Percentiles rank a stretch among this genome's conserved stretches.
Conservation (phyloP, 257 asterid species). For the Solanum rostratum region DNA sequence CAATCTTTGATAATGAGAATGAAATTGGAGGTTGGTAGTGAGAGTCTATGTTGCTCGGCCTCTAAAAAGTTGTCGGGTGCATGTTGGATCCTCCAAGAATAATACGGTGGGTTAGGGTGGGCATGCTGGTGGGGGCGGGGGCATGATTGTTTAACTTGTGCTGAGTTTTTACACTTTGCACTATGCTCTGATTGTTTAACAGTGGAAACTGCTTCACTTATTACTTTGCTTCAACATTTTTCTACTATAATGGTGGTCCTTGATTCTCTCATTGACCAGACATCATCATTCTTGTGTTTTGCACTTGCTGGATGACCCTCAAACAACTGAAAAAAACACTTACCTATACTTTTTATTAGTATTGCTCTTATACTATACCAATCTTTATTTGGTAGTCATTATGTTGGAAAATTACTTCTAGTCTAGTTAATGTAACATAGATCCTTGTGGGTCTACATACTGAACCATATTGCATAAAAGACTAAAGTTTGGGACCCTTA, state of each 20-base stretch:
- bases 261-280: constrained; percentile 30
- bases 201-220: neutral
- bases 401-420: constrained; percentile 17
- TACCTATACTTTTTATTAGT: neutral
- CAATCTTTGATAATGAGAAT: neutral
- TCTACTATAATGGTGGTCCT: constrained; percentile 35
- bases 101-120: neutral
- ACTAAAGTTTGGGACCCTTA: constrained; percentile 6
- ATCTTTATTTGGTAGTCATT: too few relatives aligned
- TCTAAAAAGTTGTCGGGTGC: neutral
- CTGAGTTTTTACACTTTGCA: neutral
- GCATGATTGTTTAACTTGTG: neutral
- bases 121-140: neutral
- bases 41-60: neutral
- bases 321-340: constrained; percentile 6
- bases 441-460: constrained; percentile 17
- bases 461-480: constrained; percentile 9
- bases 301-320: constrained; percentile 9
- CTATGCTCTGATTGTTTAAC: neutral
- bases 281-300: constrained; percentile 23
- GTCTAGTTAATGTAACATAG: constrained; percentile 8
- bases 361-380: neutral
- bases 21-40: neutral
- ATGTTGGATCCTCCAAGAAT: neutral
- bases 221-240: neutral